phyloP scores from a whole-genome alignment of 768 basidiomycete species.

The Wakefieldia striispora region DNA sequence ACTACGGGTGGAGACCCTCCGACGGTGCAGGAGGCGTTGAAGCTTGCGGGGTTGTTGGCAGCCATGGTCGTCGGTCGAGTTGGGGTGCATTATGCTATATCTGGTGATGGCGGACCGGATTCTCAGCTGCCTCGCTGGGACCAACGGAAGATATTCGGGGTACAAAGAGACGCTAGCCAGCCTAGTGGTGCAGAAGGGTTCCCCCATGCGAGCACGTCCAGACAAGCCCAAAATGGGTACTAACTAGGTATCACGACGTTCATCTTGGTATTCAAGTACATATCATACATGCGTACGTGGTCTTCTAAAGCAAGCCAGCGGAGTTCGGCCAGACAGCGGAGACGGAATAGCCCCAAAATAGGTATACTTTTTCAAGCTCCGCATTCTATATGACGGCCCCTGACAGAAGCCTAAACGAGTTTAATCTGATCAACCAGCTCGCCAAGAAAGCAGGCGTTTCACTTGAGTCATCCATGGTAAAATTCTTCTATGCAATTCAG shows the following conservation, averaged over 20 bases:
- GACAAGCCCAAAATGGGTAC: slow-evolving; percentile 10
- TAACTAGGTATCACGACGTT: neutral
- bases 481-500: neutral
- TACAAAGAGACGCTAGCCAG: neutral
- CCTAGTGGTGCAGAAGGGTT: neutral
- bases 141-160: slow-evolving; percentile 10
- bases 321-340: neutral
- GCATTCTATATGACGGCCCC: neutral
- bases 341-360: neutral
- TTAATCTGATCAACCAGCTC: no score
- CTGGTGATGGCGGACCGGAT: slow-evolving; percentile 28
- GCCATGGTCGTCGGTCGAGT: slow-evolving; percentile 40
- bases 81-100: slow-evolving; percentile 24
- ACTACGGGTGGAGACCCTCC: slow-evolving; percentile 30
- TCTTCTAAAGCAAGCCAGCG: no score
- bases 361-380: slow-evolving; percentile 2
- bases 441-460: no score
- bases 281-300: no score
- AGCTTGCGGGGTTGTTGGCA: slow-evolving; percentile 48
- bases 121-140: slow-evolving; percentile 42
- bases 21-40: slow-evolving; percentile 49
- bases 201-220: slow-evolving; percentile 7
- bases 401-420: no score
- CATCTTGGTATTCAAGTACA: neutral
- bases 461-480: slow-evolving; percentile 21